Conservation (phyloP, 2,329 filamentous ascomycete genomes). For the Cladophialophora yegresii region DNA sequence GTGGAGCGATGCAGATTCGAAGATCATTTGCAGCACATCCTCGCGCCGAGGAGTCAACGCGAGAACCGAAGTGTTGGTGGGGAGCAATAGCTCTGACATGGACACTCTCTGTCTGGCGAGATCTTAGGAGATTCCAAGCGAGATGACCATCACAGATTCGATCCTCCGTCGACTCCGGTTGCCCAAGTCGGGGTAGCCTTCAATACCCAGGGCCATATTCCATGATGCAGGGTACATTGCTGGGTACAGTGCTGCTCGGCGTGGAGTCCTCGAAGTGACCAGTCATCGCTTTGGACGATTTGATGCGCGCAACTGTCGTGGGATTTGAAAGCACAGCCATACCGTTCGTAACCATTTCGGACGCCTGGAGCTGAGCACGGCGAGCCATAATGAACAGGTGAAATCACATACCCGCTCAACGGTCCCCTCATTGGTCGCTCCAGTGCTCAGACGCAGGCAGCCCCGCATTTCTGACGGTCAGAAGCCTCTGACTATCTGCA, state of each 20-base stretch:
- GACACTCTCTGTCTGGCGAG: not conserved
- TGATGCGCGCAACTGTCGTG: not conserved
- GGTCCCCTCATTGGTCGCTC: not conserved
- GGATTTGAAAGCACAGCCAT: not conserved
- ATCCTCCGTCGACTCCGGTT: not conserved
- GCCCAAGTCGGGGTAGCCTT: not conserved
- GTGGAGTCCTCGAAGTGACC: not conserved
- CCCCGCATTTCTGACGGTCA: constrained; percentile 20
- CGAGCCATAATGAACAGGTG: not conserved
- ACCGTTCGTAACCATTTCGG: not conserved
- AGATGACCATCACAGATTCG: not conserved
- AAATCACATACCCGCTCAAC: not conserved
- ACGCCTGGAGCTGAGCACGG: not conserved
- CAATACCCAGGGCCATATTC: not conserved
- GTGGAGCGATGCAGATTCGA: constrained; percentile 50
- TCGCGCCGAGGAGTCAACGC: not conserved
- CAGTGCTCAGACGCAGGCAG: not conserved
- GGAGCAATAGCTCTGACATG: not conserved
- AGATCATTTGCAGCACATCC: constrained; percentile 49
- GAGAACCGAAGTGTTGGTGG: not conserved
- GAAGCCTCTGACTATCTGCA: not conserved
- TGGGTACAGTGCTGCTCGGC: not conserved
- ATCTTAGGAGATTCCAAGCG: no score
- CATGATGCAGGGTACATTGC: not conserved
- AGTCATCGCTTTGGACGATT: not conserved